Conservation (phyloP, 805 yeast genomes). For the Schizosaccharomyces lindneri region DNA sequence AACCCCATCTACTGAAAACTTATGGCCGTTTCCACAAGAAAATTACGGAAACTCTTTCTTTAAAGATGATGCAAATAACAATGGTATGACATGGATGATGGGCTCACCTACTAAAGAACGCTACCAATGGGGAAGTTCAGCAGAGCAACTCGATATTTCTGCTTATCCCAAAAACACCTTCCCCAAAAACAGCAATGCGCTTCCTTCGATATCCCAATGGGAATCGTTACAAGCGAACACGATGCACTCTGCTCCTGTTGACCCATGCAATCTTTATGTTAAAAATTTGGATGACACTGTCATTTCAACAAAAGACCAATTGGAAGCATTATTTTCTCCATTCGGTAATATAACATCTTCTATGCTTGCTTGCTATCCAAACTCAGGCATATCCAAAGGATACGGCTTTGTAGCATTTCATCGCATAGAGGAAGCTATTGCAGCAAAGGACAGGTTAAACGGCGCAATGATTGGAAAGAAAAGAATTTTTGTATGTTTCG, state of each 20-base stretch:
- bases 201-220: neutral
- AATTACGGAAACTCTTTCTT: neutral
- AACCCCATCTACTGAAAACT: neutral
- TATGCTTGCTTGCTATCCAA: slow-evolving; percentile 3
- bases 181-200: neutral
- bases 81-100: slow-evolving; percentile 1
- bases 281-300: slow-evolving; percentile 6
- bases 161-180: neutral
- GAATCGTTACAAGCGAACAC: neutral
- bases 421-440: slow-evolving; percentile 4
- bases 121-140: neutral
- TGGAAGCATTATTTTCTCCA: slow-evolving; percentile 4
- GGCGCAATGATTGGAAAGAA: slow-evolving; percentile 5
- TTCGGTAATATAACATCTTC: slow-evolving; percentile 5
- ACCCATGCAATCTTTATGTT: slow-evolving; percentile 6
- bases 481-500: slow-evolving; percentile 5
- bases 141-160: neutral
- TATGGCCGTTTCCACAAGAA: neutral
- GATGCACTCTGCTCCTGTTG: slow-evolving; percentile 2
- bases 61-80: neutral
- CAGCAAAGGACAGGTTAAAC: slow-evolving; percentile 5
- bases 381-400: slow-evolving; percentile 4
- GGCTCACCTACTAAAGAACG: slow-evolving; percentile 1
- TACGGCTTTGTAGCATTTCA: slow-evolving; percentile 7
- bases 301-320: slow-evolving; percentile 3